Evolutionary conservation across 257 asterid species (phyloP).

Genomic region (Forsythia suspensa): DNA sequence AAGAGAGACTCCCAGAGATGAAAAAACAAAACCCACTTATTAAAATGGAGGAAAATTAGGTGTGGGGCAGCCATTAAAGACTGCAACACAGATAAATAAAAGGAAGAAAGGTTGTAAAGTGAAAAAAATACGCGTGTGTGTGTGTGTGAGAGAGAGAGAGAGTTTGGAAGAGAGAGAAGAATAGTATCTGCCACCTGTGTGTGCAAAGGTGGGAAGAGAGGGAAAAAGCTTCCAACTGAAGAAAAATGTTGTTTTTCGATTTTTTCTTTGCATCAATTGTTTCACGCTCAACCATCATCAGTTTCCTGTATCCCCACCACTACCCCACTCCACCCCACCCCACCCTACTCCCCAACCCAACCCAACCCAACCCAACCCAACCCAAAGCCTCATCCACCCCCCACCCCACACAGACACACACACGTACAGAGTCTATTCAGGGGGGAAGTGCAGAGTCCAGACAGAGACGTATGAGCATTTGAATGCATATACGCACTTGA

Average conservation of each 20-base stretch:
- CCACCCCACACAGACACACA: background rate
- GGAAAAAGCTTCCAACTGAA: background rate
- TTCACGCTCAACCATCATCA: conserved; percentile 14
- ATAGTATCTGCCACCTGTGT: conserved; percentile 10
- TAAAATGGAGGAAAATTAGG: conserved; percentile 33
- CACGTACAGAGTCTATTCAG: background rate
- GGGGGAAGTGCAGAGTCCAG: background rate
- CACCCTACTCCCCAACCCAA: too few species aligned
- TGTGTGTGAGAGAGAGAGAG: conserved; percentile 17
- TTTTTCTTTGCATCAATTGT: background rate
- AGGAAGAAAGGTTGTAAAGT: conserved; percentile 45
- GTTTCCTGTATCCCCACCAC: background rate
- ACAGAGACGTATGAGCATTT: background rate
- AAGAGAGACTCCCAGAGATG: background rate
- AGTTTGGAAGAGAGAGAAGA: conserved; percentile 16
- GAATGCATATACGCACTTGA: background rate
- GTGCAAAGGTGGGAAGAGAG: conserved; percentile 1
- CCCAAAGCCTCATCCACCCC: background rate
- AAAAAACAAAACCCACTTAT: conserved; percentile 21
- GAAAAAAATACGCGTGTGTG: conserved; percentile 18
- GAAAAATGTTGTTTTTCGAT: conserved; percentile 1
- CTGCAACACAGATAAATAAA: conserved; percentile 22
- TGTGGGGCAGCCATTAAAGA: conserved; percentile 83
- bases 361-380: too few species aligned
- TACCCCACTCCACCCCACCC: background rate